These are phyloP conservation scores for Dactylonectria estremocensis DNA, from an alignment of 2,329 filamentous ascomycete species.

Conservation along the genomic window DNA sequence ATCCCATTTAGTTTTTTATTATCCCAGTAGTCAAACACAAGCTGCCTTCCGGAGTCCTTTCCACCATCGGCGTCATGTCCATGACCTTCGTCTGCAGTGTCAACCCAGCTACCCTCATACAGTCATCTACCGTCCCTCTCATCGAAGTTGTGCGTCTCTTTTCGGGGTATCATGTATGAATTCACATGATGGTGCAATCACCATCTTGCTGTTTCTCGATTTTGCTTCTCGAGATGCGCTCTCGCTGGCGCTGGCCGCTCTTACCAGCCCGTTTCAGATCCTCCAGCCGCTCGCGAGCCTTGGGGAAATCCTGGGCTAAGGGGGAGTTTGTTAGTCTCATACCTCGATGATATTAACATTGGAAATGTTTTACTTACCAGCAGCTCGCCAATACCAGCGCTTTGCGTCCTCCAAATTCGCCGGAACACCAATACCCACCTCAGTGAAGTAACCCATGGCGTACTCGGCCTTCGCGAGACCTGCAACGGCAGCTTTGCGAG, in stretches of 20 bases:
- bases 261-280: constrained; percentile 88
- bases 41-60: neutral
- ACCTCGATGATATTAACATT: neutral
- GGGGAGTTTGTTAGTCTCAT: constrained; percentile 46
- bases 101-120: constrained; percentile 3
- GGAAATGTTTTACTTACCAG: constrained; percentile 76
- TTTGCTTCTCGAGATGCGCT: constrained; percentile 85
- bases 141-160: neutral
- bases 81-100: constrained; percentile 12
- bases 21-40: constrained; percentile 18
- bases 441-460: constrained; percentile 97
- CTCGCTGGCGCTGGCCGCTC: constrained; percentile 78
- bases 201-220: constrained; percentile 89
- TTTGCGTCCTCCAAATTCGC: constrained; percentile 95
- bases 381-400: constrained; percentile 97
- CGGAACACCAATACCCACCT: constrained; percentile 91
- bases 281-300: constrained; percentile 92
- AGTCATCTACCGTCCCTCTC: constrained; percentile 13
- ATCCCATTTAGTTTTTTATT: constrained; percentile 17
- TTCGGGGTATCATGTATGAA: neutral
- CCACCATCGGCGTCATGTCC: constrained; percentile 10
- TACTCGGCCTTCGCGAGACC: constrained; percentile 96
- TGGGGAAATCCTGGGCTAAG: constrained; percentile 92
- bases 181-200: constrained; percentile 88
- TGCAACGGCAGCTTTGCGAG: constrained; percentile 89